A percentile compares a stretch with the other conserved stretches of the same genome.
Conservation (phyloP, 202 grass and related monocot genomes). For the Setaria viridis region DNA sequence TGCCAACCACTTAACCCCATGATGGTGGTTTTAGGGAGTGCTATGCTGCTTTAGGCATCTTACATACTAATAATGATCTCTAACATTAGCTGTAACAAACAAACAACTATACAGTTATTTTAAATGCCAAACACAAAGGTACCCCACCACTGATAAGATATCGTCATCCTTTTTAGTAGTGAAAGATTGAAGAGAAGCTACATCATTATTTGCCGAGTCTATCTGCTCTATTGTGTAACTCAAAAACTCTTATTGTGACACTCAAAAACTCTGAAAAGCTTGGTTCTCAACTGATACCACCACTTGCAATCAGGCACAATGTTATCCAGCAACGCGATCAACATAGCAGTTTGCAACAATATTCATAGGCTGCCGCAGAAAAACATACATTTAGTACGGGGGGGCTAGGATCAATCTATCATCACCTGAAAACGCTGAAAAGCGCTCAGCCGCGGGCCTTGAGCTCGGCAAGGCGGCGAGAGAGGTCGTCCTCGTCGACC, state of each 20-base stretch:
- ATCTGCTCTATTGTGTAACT: background rate
- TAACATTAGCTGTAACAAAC: background rate
- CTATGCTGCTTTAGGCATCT: background rate
- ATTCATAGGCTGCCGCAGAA: background rate
- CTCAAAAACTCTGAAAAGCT: background rate
- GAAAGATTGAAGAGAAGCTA: background rate
- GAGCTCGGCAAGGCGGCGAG: slow-evolving; percentile 75
- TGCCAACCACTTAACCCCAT: background rate
- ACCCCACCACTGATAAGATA: background rate
- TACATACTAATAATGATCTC: background rate
- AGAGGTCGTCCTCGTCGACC: slow-evolving; percentile 92
- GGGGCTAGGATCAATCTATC: background rate
- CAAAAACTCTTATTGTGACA: background rate
- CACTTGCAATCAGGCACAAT: background rate
- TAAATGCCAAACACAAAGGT: background rate
- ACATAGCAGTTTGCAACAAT: background rate
- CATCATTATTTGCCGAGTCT: background rate
- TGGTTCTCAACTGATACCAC: background rate
- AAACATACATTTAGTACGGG: background rate
- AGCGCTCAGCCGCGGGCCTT: slow-evolving; percentile 70
- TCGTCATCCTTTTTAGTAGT: background rate
- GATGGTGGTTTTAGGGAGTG: background rate
- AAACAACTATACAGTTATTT: background rate
- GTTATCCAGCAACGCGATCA: background rate
- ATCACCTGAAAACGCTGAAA: slow-evolving; percentile 40